These are phyloP conservation scores for Millerozyma miso DNA, from an alignment of 805 yeast species.

Conservation along the genomic window DNA sequence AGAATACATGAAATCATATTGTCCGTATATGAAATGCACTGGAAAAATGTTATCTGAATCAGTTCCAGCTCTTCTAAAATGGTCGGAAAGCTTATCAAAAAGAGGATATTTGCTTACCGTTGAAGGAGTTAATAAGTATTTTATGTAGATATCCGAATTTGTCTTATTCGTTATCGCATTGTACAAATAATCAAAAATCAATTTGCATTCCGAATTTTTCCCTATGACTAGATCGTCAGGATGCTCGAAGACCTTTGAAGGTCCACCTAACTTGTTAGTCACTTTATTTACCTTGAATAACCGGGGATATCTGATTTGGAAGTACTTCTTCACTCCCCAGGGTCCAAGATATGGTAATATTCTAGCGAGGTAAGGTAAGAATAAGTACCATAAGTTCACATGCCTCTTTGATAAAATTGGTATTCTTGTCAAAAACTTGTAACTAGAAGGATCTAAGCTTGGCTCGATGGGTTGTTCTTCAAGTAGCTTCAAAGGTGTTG, in stretches of 20 bases:
- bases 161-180: constrained; percentile 38
- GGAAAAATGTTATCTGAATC: constrained; percentile 17
- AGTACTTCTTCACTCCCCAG: constrained; percentile 34
- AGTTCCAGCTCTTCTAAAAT: constrained; percentile 7
- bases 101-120: constrained; percentile 64
- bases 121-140: constrained; percentile 51
- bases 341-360: constrained; percentile 45
- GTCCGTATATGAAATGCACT: constrained; percentile 57
- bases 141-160: constrained; percentile 38
- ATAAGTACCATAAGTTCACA: constrained; percentile 34
- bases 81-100: constrained; percentile 46
- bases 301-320: constrained; percentile 37
- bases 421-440: constrained; percentile 43
- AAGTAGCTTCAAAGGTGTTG: constrained; percentile 27
- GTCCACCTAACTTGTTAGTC: constrained; percentile 28
- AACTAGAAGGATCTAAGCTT: constrained; percentile 40
- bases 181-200: constrained; percentile 39
- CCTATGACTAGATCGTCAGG: constrained; percentile 34
- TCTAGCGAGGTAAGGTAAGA: constrained; percentile 44
- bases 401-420: constrained; percentile 33
- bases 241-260: constrained; percentile 17
- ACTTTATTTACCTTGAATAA: constrained; percentile 37
- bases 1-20: constrained; percentile 69
- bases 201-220: constrained; percentile 30
- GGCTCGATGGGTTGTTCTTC: constrained; percentile 23